A percentile compares a stretch with the other conserved stretches of the same genome.
phyloP scores from a whole-genome alignment of 306 rosid genomes.

The Abrus pulchellus region DNA sequence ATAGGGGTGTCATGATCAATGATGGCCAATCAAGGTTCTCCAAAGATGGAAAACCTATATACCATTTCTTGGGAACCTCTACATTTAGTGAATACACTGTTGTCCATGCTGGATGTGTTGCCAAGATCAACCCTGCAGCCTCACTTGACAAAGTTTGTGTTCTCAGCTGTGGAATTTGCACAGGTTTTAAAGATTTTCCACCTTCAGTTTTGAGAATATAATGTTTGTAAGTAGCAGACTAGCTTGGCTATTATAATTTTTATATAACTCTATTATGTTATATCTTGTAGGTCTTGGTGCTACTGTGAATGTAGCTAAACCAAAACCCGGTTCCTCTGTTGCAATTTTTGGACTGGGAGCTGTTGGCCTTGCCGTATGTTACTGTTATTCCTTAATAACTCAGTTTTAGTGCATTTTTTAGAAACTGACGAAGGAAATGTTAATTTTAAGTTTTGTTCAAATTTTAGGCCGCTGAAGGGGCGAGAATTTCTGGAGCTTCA shows the following conservation, averaged over 20 bases:
- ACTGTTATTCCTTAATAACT: neutral
- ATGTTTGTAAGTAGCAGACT: neutral
- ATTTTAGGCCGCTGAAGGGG: conserved; percentile 3
- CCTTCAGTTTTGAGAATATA: neutral
- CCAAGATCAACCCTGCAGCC: conserved; percentile 18
- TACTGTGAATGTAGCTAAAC: conserved; percentile 18
- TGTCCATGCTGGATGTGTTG: conserved; percentile 5
- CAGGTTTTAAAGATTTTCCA: conserved; percentile 5
- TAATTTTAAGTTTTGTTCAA: neutral
- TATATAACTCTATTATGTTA: neutral
- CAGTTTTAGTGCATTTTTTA: neutral
- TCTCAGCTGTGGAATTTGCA: conserved; percentile 32
- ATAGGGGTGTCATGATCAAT: conserved; percentile 11
- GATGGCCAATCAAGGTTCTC: conserved; percentile 16
- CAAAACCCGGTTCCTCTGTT: conserved; percentile 13
- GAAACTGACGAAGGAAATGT: neutral
- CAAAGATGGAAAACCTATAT: neutral
- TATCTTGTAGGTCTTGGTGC: conserved; percentile 13
- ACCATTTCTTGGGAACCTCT: conserved; percentile 28
- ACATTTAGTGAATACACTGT: conserved; percentile 15
- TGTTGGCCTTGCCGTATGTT: conserved; percentile 23
- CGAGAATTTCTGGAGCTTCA: neutral
- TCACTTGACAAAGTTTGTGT: conserved; percentile 23
- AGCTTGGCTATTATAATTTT: neutral
- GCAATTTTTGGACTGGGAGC: conserved; percentile 25